phyloP scores from a whole-genome alignment of 1,139 yeast genomes.

The Hansenula lynferdii region DNA sequence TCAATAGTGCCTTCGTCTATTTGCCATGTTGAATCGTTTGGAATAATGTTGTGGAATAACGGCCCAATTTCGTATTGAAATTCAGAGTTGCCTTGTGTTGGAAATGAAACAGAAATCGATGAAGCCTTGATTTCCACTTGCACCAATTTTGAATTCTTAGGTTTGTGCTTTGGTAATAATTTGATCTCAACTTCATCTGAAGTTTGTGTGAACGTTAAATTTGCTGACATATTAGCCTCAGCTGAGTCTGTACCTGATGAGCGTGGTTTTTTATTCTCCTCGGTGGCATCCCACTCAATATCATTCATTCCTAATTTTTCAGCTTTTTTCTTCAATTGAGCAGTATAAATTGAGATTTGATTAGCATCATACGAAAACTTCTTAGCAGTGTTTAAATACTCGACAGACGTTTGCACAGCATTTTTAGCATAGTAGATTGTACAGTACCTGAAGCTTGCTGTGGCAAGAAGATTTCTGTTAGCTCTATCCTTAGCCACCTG shows the following conservation, averaged over 20 bases:
- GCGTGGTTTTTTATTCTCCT: too few relatives aligned
- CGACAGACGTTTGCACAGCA: constrained; percentile 41
- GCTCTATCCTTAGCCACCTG: constrained; percentile 48
- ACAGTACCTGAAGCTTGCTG: constrained; percentile 57
- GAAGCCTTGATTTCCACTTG: constrained; percentile 16
- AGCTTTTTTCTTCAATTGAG: constrained; percentile 35
- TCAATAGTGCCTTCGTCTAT: constrained; percentile 78
- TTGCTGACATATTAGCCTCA: too few relatives aligned
- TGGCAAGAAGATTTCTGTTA: constrained; percentile 47
- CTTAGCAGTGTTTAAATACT: constrained; percentile 45
- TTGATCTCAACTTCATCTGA: too few relatives aligned
- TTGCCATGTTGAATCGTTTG: constrained; percentile 38
- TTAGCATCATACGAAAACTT: constrained; percentile 34
- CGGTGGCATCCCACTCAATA: constrained; percentile 8
- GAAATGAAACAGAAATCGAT: constrained; percentile 25
- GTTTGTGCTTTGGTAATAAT: too few relatives aligned
- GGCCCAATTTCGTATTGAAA: constrained; percentile 41
- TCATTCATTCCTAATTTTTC: constrained; percentile 15
- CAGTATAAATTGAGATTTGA: constrained; percentile 32
- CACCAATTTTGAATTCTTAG: constrained; percentile 26
- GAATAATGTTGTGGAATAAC: constrained; percentile 36
- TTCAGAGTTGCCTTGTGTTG: constrained; percentile 37
- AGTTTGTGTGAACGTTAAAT: too few relatives aligned
- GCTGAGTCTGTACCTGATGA: too few relatives aligned
- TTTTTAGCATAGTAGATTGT: constrained; percentile 44